These are phyloP conservation scores for Pleurozium schreberi DNA, from an alignment of 225 moss, liverwort and hornwort species.

Conservation along the genomic window DNA sequence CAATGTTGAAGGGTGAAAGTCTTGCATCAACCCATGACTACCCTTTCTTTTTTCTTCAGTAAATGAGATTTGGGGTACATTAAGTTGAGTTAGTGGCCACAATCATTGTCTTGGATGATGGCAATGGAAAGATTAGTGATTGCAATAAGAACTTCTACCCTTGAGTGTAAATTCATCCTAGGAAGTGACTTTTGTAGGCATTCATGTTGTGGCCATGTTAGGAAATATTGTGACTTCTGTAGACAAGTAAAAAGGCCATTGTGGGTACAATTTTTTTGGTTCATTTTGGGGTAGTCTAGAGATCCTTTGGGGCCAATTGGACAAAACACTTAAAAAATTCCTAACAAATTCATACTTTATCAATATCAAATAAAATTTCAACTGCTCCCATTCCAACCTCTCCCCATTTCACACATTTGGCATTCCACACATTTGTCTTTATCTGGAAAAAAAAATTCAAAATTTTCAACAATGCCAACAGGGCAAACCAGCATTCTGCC, in stretches of 20 bases:
- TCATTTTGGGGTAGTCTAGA: neutral
- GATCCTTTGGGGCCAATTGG: neutral
- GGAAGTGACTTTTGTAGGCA: neutral
- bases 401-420: neutral
- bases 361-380: neutral
- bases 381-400: neutral
- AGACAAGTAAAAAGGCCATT: neutral
- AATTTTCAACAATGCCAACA: neutral
- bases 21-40: neutral
- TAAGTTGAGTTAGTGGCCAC: neutral
- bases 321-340: neutral
- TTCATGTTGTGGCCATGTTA: neutral
- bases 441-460: accelerated
- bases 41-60: accelerated
- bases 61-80: neutral
- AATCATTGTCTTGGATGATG: neutral
- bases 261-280: neutral
- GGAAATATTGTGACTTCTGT: neutral
- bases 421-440: neutral
- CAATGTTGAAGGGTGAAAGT: accelerated
- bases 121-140: neutral
- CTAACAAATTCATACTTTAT: neutral
- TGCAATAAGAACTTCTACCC: neutral
- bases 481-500: neutral
- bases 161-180: neutral